Percentiles rank a stretch among this genome's conserved stretches.
Conservation (phyloP, 129 eudicot genomes). For the Flaveria linearis region DNA sequence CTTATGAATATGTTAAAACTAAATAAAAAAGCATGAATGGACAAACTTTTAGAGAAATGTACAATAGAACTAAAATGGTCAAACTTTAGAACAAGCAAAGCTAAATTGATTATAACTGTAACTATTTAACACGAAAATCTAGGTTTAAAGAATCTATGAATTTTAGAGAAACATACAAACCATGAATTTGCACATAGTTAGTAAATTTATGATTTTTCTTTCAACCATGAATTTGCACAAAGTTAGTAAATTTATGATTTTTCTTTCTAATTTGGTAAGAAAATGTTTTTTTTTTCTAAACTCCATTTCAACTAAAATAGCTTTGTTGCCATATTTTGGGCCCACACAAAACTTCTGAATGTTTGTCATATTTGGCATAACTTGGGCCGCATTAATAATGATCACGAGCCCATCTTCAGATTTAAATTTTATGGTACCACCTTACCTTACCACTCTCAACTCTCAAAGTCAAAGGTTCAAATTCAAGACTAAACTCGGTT, state of each 20-base stretch:
- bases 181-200: not conserved
- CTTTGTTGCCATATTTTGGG: not conserved
- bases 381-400: not conserved
- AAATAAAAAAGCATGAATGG: too few species aligned
- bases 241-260: not conserved
- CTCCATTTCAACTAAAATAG: not conserved
- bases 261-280: not conserved
- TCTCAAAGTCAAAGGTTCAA: not conserved
- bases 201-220: not conserved
- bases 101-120: too few species aligned
- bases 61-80: not conserved
- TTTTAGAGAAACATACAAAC: not conserved
- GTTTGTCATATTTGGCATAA: not conserved
- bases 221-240: not conserved
- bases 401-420: slow-evolving; percentile 9
- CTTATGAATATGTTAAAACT: not conserved
- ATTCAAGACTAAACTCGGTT: not conserved
- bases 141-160: too few species aligned
- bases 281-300: too few species aligned
- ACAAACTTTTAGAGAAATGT: too few species aligned
- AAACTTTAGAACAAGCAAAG: not conserved
- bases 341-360: not conserved
- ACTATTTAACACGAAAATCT: too few species aligned
- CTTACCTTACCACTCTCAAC: not conserved
- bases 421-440: not conserved